These are phyloP conservation scores for Gamsiella multidivaricata DNA, from an alignment of 192 early-diverging fungal species.

Conservation along the genomic window DNA sequence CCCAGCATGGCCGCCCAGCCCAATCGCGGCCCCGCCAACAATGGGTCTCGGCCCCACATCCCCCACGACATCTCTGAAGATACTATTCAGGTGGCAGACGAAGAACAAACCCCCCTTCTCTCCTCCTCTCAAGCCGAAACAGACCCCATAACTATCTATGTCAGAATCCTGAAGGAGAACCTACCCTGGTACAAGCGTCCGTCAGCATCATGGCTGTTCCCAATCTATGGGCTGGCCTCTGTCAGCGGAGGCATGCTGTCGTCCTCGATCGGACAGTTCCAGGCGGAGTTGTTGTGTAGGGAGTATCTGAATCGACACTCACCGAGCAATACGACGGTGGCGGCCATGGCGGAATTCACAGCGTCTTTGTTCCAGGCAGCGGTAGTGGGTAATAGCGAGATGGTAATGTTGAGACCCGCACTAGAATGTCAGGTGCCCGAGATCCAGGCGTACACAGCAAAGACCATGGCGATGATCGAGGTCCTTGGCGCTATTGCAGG, in stretches of 20 bases:
- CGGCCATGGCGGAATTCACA: neutral
- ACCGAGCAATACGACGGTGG: slow-evolving; percentile 16
- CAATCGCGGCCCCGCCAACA: neutral
- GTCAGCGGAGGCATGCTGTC: slow-evolving; percentile 34
- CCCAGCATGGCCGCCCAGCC: too few relatives aligned
- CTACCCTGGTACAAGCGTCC: slow-evolving; percentile 48
- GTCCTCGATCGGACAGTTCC: slow-evolving; percentile 30
- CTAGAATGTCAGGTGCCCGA: slow-evolving; percentile 12
- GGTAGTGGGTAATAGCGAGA: neutral
- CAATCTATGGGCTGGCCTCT: slow-evolving; percentile 11
- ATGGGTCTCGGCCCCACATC: neutral
- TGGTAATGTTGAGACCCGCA: neutral
- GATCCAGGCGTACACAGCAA: slow-evolving; percentile 39
- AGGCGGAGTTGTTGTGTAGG: slow-evolving; percentile 16
- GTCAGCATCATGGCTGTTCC: slow-evolving; percentile 28
- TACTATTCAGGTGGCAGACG: neutral
- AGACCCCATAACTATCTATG: slow-evolving; percentile 31
- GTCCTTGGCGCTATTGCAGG: slow-evolving; percentile 30
- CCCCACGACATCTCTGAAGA: neutral
- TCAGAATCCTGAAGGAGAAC: slow-evolving; percentile 21
- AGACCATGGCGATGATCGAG: slow-evolving; percentile 14
- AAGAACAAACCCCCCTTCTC: neutral
- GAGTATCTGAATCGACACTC: slow-evolving; percentile 37
- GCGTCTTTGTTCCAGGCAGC: neutral
- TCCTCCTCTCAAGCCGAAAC: neutral